Conservation (phyloP, 305 asterid genomes). For the Fraxinus sp. region DNA sequence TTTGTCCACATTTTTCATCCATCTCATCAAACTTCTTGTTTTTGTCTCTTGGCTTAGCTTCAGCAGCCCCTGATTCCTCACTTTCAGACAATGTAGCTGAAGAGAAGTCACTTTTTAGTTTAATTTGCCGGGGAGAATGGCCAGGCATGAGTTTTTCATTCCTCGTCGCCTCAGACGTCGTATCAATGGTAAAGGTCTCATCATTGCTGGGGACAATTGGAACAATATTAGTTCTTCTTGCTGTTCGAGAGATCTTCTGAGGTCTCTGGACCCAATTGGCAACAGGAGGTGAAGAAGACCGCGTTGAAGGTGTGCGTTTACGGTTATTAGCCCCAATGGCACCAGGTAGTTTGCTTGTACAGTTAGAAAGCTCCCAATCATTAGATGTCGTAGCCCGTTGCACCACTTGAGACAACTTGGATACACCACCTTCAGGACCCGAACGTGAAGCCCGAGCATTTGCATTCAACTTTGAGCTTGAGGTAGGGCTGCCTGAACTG, state of each 20-base stretch:
- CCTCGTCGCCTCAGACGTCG: conserved; percentile 38
- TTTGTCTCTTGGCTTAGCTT: conserved; percentile 59
- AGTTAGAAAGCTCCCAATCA: conserved; percentile 86
- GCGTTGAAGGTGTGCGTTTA: conserved; percentile 69
- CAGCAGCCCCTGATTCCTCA: conserved; percentile 84
- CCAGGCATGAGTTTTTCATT: conserved; percentile 60
- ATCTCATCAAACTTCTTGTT: conserved; percentile 59
- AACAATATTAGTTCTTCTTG: conserved; percentile 67
- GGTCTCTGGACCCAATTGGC: conserved; percentile 87
- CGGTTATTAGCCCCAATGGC: conserved; percentile 57
- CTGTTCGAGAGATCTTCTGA: conserved; percentile 77
- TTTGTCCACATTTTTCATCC: conserved; percentile 62
- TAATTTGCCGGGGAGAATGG: conserved; percentile 67
- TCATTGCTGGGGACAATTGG: conserved; percentile 68
- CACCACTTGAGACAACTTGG: conserved; percentile 64
- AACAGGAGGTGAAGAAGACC: conserved; percentile 87
- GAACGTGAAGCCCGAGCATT: conserved; percentile 83
- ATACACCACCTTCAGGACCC: conserved; percentile 52
- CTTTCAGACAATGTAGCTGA: conserved; percentile 75
- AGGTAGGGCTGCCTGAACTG: conserved; percentile 80
- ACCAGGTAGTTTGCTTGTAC: conserved; percentile 64
- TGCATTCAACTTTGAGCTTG: conserved; percentile 67
- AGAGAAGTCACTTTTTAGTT: conserved; percentile 64
- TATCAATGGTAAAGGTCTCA: conserved; percentile 50
- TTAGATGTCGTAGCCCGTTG: conserved; percentile 53